Percentiles rank a stretch among this genome's conserved stretches.
Evolutionary conservation across 345 rosid genomes (phyloP).

Genomic region (Aquilaria malaccensis): DNA sequence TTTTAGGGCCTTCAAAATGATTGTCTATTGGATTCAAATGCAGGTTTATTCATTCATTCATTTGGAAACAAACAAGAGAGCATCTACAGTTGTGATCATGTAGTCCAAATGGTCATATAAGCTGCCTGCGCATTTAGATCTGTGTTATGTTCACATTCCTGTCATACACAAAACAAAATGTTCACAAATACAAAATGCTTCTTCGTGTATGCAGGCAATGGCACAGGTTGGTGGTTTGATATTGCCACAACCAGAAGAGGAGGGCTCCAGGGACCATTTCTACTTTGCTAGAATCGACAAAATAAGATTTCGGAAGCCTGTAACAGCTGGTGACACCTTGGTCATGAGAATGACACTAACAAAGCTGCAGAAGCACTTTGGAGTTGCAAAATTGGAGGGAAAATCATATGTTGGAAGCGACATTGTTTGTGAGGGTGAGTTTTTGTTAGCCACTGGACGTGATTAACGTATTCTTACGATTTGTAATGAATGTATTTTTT

Average conservation of each 20-base stretch:
- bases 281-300: slow-evolving; percentile 91
- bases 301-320: slow-evolving; percentile 94
- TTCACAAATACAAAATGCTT: no score
- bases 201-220: slow-evolving; percentile 51
- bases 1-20: no score
- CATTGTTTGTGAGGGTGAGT: slow-evolving; percentile 86
- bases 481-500: no score
- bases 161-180: no score
- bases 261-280: slow-evolving; percentile 76
- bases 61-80: no score
- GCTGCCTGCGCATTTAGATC: no score
- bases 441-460: slow-evolving; percentile 76
- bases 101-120: no score
- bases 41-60: no score
- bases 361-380: slow-evolving; percentile 82
- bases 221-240: slow-evolving; percentile 96
- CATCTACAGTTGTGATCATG: no score
- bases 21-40: no score
- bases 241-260: slow-evolving; percentile 86
- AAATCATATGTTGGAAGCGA: slow-evolving; percentile 86
- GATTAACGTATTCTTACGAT: slow-evolving; percentile 14
- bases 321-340: slow-evolving; percentile 88
- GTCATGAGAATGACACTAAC: slow-evolving; percentile 92
- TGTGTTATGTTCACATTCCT: no score
- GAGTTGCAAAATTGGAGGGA: slow-evolving; percentile 97